Evolutionary conservation across 305 asterid species (phyloP), one percentile per base, ranked within the genome.

Genomic region (Rubia peregrina): DNA sequence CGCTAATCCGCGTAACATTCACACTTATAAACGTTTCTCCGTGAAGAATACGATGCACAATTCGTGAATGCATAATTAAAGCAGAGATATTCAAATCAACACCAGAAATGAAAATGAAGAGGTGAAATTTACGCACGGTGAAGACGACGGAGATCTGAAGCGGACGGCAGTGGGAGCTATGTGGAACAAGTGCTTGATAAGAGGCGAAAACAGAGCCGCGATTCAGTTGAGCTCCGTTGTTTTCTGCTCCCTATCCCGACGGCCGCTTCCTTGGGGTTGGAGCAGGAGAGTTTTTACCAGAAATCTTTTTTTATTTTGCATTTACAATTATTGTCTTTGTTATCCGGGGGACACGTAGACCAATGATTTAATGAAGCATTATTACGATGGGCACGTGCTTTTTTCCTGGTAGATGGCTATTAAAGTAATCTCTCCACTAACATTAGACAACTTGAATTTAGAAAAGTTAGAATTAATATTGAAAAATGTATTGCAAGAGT

Each of bases 131-230:
- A 63, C 69, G 38, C 30, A 38, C 65, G 69, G 64, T 11, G 71
- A 44, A 0, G 55, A 55, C 1, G 55, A 24, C 26, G 26, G 30
- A 9, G 63, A 36, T 22, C 63, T 44, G 14, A n/a, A 38, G 17
- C 75, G 21, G 21, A 48, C 38, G 26, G 9, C 41, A 53, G 19
- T 17, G 21, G 3, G 26, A 2, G 44, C 9, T 11, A 17, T 10
- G 51, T 14, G 40, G 30, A 26, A 14, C 6, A n/a, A 22, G 19
- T 2, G 10, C 19, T 4, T 0, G 44, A 49, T 10, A 72, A 10
- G 63, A 64, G 56, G 56, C 75, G 56, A 51, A 49, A 49, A 72
- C 30, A 51, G 19, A 30, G 70, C n/a, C 36, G 40, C 11, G 43
- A 48, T 44, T 59, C 59, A 40, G 24, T 69, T 56, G 73, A 63